A percentile compares a stretch with the other conserved stretches of the same genome.
Evolutionary conservation across 2,329 filamentous ascomycete species (phyloP).

Genomic region (Myriosclerotinia curreyana): DNA sequence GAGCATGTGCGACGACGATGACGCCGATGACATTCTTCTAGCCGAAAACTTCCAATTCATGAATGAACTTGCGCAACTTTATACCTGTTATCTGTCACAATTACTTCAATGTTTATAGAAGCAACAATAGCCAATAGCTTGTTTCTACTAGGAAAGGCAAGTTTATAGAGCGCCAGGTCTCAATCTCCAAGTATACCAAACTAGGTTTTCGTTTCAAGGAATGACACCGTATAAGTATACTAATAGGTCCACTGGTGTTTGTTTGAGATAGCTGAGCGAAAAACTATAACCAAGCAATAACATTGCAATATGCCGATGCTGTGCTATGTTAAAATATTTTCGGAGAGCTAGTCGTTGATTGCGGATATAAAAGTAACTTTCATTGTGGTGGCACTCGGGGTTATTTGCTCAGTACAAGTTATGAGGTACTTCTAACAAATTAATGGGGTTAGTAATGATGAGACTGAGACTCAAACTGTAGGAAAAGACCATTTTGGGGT

Average conservation of each 20-base stretch:
- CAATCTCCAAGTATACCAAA: background rate
- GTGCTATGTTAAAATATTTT: background rate
- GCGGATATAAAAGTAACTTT: background rate
- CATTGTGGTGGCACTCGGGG: background rate
- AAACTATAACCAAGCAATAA: background rate
- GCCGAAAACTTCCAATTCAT: background rate
- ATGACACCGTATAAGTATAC: background rate
- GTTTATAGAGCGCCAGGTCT: background rate
- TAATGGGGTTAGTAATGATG: too few relatives aligned
- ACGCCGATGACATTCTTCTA: background rate
- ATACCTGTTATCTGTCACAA: background rate
- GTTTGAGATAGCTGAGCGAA: background rate
- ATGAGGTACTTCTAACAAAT: too few relatives aligned
- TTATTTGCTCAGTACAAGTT: too few relatives aligned
- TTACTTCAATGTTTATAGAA: background rate
- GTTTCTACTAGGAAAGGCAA: background rate
- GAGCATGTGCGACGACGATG: background rate
- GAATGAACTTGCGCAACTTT: background rate
- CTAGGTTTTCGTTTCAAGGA: background rate
- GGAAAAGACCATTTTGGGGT: too few relatives aligned
- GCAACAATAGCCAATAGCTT: background rate
- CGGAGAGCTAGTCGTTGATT: background rate
- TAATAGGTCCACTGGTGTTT: background rate
- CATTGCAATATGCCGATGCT: background rate
- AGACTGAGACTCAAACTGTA: too few relatives aligned